Evolutionary conservation across 2,329 filamentous ascomycete genomes (phyloP), one percentile per base, ranked within the genome.

Genomic region (Cladophialophora bantiana): DNA sequence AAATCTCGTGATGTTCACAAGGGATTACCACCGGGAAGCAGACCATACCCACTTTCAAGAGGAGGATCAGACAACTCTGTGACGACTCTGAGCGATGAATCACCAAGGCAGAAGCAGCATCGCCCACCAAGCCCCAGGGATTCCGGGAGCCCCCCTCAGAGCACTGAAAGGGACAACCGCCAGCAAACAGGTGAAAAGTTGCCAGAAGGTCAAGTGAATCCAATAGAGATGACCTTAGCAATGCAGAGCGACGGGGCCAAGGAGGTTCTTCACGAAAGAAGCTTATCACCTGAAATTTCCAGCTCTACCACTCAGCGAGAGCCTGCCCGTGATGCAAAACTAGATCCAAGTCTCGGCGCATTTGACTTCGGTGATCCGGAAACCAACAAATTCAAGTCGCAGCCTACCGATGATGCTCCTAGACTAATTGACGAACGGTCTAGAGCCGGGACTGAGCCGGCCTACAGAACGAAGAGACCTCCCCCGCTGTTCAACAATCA

Each of bases 391-490:
- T 42, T 34, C 36, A 34, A 48, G 31, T 36, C 56, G 9, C 20
- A 35, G 10, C 13, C 45, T 32, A n/a, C 36, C 42, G 18, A 40
- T 4, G 18, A 59, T 13, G 48, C 55, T 10, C 57, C 48, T 42
- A 50, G 54, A 26, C 59, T 31, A 12, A 56, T 58, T n/a, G 64
- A 36, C n/a, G 58, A 61, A n/a, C 64, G 56, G 34, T 31, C 52
- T 35, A 65, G 63, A 52, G 56, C 48, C 18, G 66, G 59, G 10
- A 64, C 63, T 31, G 68, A 69, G 53, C 70, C 71, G 40, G 63
- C 67, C 3, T 73, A 73, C 53, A 72, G 63, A 57, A 59, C 68
- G 7, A 73, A 69, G 53, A 60, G 68, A 40, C 71, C 71, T 18
- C 68, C 71, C 54, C 70, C 71, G 26, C 58, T 73, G 42, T n/a